A percentile compares a stretch with the other conserved stretches of the same genome.
Conservation (phyloP, 345 rosid species). For the Populus ilicifolia region DNA sequence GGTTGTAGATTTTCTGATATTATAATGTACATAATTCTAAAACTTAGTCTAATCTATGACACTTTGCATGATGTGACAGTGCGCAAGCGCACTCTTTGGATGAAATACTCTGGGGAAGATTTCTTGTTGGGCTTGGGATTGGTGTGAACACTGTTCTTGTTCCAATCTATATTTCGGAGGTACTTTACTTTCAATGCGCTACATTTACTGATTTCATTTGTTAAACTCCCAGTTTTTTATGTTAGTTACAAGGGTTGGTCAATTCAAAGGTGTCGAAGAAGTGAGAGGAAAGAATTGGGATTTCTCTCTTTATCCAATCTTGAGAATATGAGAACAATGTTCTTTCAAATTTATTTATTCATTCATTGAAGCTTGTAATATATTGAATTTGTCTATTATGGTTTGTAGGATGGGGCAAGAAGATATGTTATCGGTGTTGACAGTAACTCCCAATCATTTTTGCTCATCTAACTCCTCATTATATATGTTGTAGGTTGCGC, state of each 20-base stretch:
- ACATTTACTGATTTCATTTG: conserved; percentile 1
- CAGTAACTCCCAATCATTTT: neutral
- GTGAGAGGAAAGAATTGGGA: neutral
- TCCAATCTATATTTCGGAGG: conserved; percentile 80
- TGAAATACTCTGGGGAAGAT: conserved; percentile 71
- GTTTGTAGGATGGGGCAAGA: neutral
- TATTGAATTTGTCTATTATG: neutral
- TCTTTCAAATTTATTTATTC: neutral
- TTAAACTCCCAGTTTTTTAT: neutral
- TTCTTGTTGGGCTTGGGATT: conserved; percentile 80
- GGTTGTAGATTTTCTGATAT: neutral
- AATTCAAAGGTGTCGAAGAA: neutral
- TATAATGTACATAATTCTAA: neutral
- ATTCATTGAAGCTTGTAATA: neutral
- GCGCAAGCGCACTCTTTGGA: conserved; percentile 73
- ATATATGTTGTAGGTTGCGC: conserved; percentile 51
- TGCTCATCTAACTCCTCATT: neutral
- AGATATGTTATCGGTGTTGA: neutral
- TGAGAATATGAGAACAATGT: too few relatives aligned
- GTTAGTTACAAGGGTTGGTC: neutral
- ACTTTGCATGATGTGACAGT: conserved; percentile 39
- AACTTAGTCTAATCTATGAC: neutral
- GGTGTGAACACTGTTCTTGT: conserved; percentile 75
- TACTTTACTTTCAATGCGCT: conserved; percentile 19
- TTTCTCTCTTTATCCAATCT: neutral